Conservation (phyloP, 495 filamentous ascomycete species). For the Talaromyces wortmannii region DNA sequence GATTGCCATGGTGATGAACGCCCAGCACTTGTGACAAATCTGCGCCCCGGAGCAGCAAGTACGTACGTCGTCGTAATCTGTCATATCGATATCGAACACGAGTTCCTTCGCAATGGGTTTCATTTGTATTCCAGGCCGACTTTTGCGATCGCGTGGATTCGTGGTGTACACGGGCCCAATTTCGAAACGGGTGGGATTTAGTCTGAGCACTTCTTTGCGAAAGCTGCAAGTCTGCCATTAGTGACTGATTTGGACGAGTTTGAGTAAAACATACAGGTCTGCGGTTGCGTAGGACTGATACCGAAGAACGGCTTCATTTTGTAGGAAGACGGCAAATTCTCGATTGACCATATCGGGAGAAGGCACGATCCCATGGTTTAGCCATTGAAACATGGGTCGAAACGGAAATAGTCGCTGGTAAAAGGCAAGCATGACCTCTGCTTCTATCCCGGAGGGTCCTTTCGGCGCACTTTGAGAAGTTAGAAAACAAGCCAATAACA, state of each 20-base stretch:
- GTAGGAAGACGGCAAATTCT: slow-evolving; percentile 90
- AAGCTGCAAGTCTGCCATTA: slow-evolving; percentile 43
- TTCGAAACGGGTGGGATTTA: slow-evolving; percentile 91
- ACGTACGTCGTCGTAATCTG: slow-evolving; percentile 94
- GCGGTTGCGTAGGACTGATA: slow-evolving; percentile 85
- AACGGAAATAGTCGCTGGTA: slow-evolving; percentile 97
- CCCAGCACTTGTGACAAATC: slow-evolving; percentile 92
- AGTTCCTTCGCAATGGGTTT: slow-evolving; percentile 88
- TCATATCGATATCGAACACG: slow-evolving; percentile 98
- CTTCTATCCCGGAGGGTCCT: slow-evolving; percentile 49
- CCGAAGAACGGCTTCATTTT: slow-evolving; percentile 82
- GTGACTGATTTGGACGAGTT: not conserved
- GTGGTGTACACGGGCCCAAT: slow-evolving; percentile 93
- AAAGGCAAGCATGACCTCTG: slow-evolving; percentile 80
- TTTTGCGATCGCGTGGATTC: slow-evolving; percentile 91
- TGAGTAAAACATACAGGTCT: slow-evolving; percentile 59
- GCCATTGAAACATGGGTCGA: slow-evolving; percentile 93
- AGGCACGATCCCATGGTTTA: slow-evolving; percentile 86
- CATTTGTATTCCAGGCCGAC: slow-evolving; percentile 48
- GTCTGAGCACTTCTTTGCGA: slow-evolving; percentile 79
- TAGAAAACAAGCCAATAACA: not conserved
- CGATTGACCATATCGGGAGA: slow-evolving; percentile 84
- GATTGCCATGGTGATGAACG: slow-evolving; percentile 94
- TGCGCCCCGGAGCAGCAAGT: slow-evolving; percentile 91
- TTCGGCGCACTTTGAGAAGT: slow-evolving; percentile 7